Percentiles rank a stretch among this genome's conserved stretches.
Evolutionary conservation across 2,329 filamentous ascomycete species (phyloP).

Genomic region (Curvularia verruculosa): DNA sequence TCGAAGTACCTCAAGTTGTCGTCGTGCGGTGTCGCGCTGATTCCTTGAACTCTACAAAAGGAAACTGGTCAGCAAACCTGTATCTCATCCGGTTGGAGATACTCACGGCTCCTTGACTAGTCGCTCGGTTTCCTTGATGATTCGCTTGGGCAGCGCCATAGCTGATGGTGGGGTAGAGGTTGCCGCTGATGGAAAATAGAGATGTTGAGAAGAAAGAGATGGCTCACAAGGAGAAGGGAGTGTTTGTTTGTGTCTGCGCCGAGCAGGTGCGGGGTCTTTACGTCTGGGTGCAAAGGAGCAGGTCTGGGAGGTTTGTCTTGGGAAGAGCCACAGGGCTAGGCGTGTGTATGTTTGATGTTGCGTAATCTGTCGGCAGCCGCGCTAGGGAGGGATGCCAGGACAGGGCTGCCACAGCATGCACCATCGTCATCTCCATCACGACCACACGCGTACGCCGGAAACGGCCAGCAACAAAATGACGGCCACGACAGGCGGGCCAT

Average conservation of each 20-base stretch:
- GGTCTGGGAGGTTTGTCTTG: slow-evolving; percentile 7
- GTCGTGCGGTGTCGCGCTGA: slow-evolving; percentile 93
- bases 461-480: slow-evolving; percentile 24
- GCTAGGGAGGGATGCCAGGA: slow-evolving; percentile 4
- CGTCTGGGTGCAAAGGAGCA: slow-evolving; percentile 1
- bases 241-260: background rate
- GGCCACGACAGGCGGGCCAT: slow-evolving; percentile 32
- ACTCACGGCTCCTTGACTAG: slow-evolving; percentile 94
- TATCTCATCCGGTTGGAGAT: background rate
- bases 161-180: slow-evolving; percentile 13
- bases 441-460: slow-evolving; percentile 3
- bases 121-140: slow-evolving; percentile 97
- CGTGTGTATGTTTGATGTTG: slow-evolving; percentile 15
- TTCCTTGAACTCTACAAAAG: slow-evolving; percentile 79
- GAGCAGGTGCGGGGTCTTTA: slow-evolving; percentile 1
- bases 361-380: slow-evolving; percentile 10
- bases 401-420: slow-evolving; percentile 1
- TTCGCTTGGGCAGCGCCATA: slow-evolving; percentile 87
- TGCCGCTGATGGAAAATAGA: slow-evolving; percentile 3
- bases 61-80: slow-evolving; percentile 11
- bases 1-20: slow-evolving; percentile 99
- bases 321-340: slow-evolving; percentile 9
- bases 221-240: background rate
- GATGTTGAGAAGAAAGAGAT: background rate
- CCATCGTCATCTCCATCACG: slow-evolving; percentile 18